phyloP scores from a whole-genome alignment of 306 rosid genomes.

The Corylus americana region DNA sequence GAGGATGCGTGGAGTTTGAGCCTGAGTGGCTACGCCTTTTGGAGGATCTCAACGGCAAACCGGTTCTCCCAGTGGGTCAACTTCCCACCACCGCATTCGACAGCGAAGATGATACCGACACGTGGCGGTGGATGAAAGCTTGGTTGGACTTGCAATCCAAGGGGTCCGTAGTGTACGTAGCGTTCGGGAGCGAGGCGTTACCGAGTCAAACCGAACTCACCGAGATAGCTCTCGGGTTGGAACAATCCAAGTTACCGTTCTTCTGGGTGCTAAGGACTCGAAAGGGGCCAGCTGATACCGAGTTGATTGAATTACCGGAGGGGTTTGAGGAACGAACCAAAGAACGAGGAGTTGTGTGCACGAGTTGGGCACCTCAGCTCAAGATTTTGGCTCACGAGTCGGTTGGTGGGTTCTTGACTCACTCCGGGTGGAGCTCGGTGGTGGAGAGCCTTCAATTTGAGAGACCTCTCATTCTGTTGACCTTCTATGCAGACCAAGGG shows the following conservation, averaged over 20 bases:
- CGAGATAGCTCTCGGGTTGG: slow-evolving; percentile 47
- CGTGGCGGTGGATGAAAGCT: not conserved
- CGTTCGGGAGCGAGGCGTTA: slow-evolving; percentile 51
- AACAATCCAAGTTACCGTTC: slow-evolving; percentile 35
- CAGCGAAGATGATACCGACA: not conserved
- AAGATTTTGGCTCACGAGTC: slow-evolving; percentile 41
- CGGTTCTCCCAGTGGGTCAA: slow-evolving; percentile 19
- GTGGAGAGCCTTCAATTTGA: slow-evolving; percentile 36
- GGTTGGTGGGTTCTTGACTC: slow-evolving; percentile 47
- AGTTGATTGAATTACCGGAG: slow-evolving; percentile 30
- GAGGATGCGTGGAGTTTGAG: slow-evolving; percentile 20
- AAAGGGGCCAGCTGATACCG: slow-evolving; percentile 3
- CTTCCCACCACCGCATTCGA: not conserved
- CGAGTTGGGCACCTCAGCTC: slow-evolving; percentile 42
- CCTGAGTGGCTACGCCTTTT: slow-evolving; percentile 3
- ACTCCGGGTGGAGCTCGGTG: slow-evolving; percentile 50
- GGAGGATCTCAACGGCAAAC: not conserved
- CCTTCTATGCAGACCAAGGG: slow-evolving; percentile 32
- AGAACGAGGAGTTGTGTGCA: slow-evolving; percentile 42
- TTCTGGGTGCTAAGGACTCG: slow-evolving; percentile 40
- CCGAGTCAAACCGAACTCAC: slow-evolving; percentile 42
- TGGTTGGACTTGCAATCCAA: slow-evolving; percentile 45
- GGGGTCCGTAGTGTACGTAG: slow-evolving; percentile 45
- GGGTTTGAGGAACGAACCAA: slow-evolving; percentile 47
- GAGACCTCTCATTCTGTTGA: slow-evolving; percentile 27